Conservation (phyloP, 164 flowering plant genomes). For the Liquidambar formosana region DNA sequence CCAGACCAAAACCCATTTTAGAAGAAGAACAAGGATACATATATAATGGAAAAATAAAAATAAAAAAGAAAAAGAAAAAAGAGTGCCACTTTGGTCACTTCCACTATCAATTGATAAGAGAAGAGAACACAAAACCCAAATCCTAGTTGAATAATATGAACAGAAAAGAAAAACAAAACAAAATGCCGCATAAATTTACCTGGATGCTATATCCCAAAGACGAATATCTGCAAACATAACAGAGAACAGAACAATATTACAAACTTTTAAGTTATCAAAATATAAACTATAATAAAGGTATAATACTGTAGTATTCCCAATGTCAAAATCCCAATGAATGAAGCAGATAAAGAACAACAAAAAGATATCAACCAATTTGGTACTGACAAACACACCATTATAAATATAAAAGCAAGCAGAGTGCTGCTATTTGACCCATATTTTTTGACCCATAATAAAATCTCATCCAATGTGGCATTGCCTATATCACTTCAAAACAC, state of each 20-base stretch:
- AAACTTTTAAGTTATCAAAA: neutral
- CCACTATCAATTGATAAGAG: too few species aligned
- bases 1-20: too few species aligned
- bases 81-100: too few species aligned
- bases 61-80: too few species aligned
- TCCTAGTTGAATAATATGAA: neutral
- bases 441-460: too few species aligned
- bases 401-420: too few species aligned
- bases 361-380: neutral
- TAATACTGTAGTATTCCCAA: neutral
- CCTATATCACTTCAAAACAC: too few species aligned
- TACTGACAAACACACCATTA: too few species aligned
- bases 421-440: too few species aligned
- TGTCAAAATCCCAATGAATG: neutral
- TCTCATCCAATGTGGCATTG: too few species aligned
- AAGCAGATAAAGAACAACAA: neutral
- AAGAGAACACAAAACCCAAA: neutral
- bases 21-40: too few species aligned
- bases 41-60: too few species aligned
- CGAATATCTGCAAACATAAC: slow-evolving; percentile 75
- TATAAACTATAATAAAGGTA: neutral
- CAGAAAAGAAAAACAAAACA: neutral
- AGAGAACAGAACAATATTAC: neutral
- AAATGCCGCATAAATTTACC: slow-evolving; percentile 40
- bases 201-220: slow-evolving; percentile 88